phyloP scores from a whole-genome alignment of 768 basidiomycete species.

The Boletus sp. region DNA sequence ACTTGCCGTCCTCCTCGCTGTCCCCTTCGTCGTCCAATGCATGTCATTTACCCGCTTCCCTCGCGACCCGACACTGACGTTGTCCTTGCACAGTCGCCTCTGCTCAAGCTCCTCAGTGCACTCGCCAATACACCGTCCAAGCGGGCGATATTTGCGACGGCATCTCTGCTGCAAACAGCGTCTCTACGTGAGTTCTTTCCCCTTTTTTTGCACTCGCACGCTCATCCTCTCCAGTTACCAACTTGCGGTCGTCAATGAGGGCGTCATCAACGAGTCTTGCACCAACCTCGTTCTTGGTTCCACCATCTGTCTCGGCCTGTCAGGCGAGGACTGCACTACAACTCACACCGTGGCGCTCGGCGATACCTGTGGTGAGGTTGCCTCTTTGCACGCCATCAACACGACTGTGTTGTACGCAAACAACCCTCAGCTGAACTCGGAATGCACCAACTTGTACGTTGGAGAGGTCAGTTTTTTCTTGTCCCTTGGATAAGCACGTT shows the following conservation, averaged over 20 bases:
- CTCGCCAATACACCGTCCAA: conserved; percentile 58
- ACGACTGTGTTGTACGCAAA: conserved; percentile 53
- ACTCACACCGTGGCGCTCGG: conserved; percentile 53
- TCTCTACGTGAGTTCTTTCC: conserved; percentile 52
- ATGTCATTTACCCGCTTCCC: conserved; percentile 8
- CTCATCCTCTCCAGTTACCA: conserved; percentile 53
- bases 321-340: conserved; percentile 56
- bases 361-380: conserved; percentile 60
- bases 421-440: conserved; percentile 67
- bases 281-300: conserved; percentile 52
- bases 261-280: conserved; percentile 50
- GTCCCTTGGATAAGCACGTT: neutral
- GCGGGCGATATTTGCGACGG: conserved; percentile 65
- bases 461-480: conserved; percentile 54
- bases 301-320: conserved; percentile 58
- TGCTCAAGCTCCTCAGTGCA: conserved; percentile 37
- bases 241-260: conserved; percentile 59
- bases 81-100: conserved; percentile 14
- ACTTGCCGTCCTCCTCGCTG: conserved; percentile 42
- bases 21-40: conserved; percentile 47
- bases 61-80: conserved; percentile 2
- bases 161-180: conserved; percentile 62
- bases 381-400: conserved; percentile 41
- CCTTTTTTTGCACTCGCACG: neutral
- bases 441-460: conserved; percentile 66